Base-by-base conservation (phyloP, 2,329 filamentous ascomycete genomes). In the Monosporascus sp. region DNA sequence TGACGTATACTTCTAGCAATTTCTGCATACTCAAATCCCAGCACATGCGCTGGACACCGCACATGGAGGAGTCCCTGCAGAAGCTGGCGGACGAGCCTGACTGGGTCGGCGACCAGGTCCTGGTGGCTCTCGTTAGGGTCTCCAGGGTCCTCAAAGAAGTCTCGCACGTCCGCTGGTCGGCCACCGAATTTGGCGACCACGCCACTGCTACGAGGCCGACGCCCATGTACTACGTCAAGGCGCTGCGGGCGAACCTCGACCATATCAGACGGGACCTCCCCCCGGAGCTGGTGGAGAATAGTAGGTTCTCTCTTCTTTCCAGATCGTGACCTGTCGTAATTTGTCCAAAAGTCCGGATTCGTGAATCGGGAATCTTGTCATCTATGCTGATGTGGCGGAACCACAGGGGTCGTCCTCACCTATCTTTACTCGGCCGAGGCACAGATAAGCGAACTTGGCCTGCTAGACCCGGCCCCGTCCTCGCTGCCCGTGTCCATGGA, bases 51-150 rank as follows among this genome's bases (percentile, higher is more conserved):
- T 87, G 83, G 83, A 83, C 76, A 1, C 58, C 75, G 1, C 75
- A 83, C 49, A 76, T 86, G 71, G 81, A 84, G 31, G 80, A 84
- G 37, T 80, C 75, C 37, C 67, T 85, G 1, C 65, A 72, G 5
- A 57, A 72, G 2, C 66, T 87, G 0, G 67, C 71, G 5, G 67
- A 72, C 17, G 66, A 72, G 1, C 71, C 71, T 7, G 77, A 83
- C 52, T 70, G 70, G 24, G 68, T 73, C 0, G 72, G 73, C 2
- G 83, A 87, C 60, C 68, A 71, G 27, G 58, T 80, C 2, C 69
- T 86, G 3, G 71, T 74, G 6, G 46, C 56, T 1, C 61, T 68
- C 48, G 62, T 60, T 7, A 61, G 52, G 41, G 52, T 62, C 31
- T 56, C 52, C 31, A 57, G 41, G 41, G 55, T 68, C 20, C 52